phyloP scores from a whole-genome alignment of 257 asterid species.

The Penstemon newberryi region DNA sequence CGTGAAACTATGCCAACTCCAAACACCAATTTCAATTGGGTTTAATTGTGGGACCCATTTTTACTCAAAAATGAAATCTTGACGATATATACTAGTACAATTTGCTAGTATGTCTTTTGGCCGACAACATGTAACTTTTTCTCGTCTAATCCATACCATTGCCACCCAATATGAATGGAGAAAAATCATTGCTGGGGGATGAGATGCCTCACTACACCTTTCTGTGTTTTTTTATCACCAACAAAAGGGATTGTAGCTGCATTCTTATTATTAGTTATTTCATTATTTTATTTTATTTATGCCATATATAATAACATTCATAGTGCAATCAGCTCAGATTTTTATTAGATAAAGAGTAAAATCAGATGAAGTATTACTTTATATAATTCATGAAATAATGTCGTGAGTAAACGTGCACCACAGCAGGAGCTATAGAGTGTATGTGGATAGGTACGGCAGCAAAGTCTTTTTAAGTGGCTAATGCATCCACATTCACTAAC shows the following conservation, averaged over 20 bases:
- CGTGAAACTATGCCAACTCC: too few species aligned
- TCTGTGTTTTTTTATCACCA: background rate
- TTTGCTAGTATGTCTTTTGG: constrained; percentile 31
- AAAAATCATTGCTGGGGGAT: constrained; percentile 27
- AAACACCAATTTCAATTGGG: too few species aligned
- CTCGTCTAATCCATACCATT: constrained; percentile 35
- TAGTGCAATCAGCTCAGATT: too few species aligned
- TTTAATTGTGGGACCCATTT: constrained; percentile 20
- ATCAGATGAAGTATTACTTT: too few species aligned
- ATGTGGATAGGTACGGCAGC: background rate
- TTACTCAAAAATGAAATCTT: background rate
- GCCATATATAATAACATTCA: too few species aligned
- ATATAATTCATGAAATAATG: too few species aligned
- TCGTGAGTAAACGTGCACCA: too few species aligned
- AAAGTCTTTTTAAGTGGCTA: background rate
- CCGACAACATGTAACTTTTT: constrained; percentile 47
- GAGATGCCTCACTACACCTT: background rate
- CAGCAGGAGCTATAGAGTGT: background rate
- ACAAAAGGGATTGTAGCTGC: background rate
- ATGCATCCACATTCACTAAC: background rate
- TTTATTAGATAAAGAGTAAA: too few species aligned
- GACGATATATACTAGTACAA: background rate
- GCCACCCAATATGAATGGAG: constrained; percentile 45
- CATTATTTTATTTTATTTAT: too few species aligned
- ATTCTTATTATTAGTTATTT: too few species aligned